Percentiles rank a stretch among this genome's conserved stretches.
phyloP scores from a whole-genome alignment of 2,329 filamentous ascomycete species.

The Penicillium hesseltinei region DNA sequence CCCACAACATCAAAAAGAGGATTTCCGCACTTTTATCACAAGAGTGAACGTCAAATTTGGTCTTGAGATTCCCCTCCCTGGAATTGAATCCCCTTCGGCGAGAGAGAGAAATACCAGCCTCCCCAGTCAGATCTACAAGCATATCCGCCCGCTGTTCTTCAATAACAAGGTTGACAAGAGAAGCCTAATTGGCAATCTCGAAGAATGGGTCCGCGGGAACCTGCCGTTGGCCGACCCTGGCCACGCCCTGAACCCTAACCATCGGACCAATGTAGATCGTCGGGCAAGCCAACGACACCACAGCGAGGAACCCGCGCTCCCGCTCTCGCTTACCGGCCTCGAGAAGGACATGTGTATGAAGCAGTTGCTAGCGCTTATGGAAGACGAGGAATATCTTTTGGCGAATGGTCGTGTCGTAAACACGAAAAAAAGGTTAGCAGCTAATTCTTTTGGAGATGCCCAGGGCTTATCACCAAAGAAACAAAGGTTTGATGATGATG shows the following conservation, averaged over 20 bases:
- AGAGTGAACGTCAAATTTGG: conserved; percentile 36
- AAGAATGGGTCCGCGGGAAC: conserved; percentile 26
- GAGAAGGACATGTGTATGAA: conserved; percentile 29
- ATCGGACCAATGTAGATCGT: neutral
- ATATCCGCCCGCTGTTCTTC: conserved; percentile 34
- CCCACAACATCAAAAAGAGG: conserved; percentile 24
- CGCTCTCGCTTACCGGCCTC: conserved; percentile 10
- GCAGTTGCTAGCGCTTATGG: conserved; percentile 30
- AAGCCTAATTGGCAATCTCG: conserved; percentile 30
- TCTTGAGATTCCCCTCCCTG: conserved; percentile 33
- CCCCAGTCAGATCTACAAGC: conserved; percentile 27
- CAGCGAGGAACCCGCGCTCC: conserved; percentile 6
- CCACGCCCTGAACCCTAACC: neutral
- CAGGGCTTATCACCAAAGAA: conserved; percentile 8
- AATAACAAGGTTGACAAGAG: conserved; percentile 23
- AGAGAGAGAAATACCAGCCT: conserved; percentile 16
- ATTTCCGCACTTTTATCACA: conserved; percentile 30
- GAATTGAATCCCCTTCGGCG: conserved; percentile 17
- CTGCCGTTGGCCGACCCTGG: neutral
- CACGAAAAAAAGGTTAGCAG: conserved; percentile 7
- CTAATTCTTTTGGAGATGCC: conserved; percentile 4
- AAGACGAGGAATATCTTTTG: conserved; percentile 35
- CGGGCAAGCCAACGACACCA: neutral
- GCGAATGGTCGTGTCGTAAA: conserved; percentile 12
- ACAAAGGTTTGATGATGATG: conserved; percentile 9